These are phyloP conservation scores for Trichoderma sp. DNA, from an alignment of 2,329 filamentous ascomycete species.

Conservation along the genomic window DNA sequence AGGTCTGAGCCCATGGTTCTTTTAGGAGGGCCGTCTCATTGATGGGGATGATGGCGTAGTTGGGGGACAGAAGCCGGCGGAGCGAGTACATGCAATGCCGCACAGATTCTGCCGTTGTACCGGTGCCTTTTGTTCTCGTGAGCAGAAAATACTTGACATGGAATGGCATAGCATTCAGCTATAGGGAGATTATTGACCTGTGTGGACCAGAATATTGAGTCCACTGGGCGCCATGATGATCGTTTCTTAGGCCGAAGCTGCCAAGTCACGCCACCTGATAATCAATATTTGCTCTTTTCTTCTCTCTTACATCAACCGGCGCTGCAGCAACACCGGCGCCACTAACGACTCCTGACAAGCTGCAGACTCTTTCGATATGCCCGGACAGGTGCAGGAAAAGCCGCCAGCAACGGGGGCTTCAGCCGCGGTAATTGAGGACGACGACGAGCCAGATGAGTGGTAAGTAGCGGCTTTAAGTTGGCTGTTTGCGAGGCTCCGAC, in stretches of 20 bases:
- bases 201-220: conserved; percentile 91
- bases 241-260: background rate
- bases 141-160: background rate
- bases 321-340: conserved; percentile 14
- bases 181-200: conserved; percentile 53
- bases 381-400: conserved; percentile 12
- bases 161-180: background rate
- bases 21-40: conserved; percentile 75
- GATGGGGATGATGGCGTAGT: conserved; percentile 89
- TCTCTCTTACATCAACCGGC: conserved; percentile 16
- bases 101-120: conserved; percentile 83
- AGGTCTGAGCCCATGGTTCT: conserved; percentile 86
- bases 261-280: background rate
- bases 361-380: conserved; percentile 5
- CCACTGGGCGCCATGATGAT: conserved; percentile 60
- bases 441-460: conserved; percentile 94
- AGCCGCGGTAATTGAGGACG: conserved; percentile 47
- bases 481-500: conserved; percentile 25
- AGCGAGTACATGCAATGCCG: conserved; percentile 85
- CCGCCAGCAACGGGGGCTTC: conserved; percentile 1
- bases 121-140: conserved; percentile 58
- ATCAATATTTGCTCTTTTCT: conserved; percentile 14
- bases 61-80: conserved; percentile 77
- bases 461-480: conserved; percentile 43
- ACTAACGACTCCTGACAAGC: conserved; percentile 3